Evolutionary conservation across 192 early-diverging fungal species (phyloP).

Genomic region (Coemansia aciculifera): DNA sequence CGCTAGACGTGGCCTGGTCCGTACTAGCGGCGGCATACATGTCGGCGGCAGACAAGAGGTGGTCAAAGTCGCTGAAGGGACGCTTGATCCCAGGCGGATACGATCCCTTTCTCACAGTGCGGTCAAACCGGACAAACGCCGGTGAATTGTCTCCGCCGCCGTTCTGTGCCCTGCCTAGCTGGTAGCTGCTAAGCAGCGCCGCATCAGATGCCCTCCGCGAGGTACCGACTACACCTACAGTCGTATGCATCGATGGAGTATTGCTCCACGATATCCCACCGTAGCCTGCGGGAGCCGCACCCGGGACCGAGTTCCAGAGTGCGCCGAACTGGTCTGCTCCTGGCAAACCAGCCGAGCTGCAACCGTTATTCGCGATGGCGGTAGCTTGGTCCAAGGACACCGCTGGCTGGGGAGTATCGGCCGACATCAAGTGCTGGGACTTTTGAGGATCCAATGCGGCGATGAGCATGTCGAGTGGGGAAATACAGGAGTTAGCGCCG

Average conservation of each 20-base stretch:
- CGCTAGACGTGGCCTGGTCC: constrained; percentile 4
- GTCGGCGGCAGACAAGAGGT: constrained; percentile 42
- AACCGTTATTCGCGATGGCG: background rate
- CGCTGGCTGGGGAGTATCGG: constrained; percentile 1
- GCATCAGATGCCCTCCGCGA: constrained; percentile 21
- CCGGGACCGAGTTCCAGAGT: background rate
- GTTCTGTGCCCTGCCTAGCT: constrained; percentile 20
- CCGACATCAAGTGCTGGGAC: constrained; percentile 4
- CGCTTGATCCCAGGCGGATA: constrained; percentile 43
- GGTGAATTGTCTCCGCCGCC: background rate
- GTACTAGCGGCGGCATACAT: constrained; percentile 22
- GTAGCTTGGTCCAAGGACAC: constrained; percentile 3
- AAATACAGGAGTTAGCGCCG: constrained; percentile 20
- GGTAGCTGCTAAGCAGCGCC: constrained; percentile 23
- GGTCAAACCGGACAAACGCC: constrained; percentile 1
- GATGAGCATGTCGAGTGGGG: constrained; percentile 52
- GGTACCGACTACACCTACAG: background rate
- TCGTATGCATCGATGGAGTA: background rate
- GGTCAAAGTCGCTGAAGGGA: constrained; percentile 44
- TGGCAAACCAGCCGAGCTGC: background rate
- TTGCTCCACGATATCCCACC: constrained; percentile 13
- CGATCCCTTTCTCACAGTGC: constrained; percentile 18
- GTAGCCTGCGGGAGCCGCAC: background rate
- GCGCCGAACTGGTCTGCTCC: background rate
- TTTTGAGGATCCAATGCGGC: constrained; percentile 46